phyloP scores from a whole-genome alignment of 495 filamentous ascomycete species.

The Neurospora tetraspora region DNA sequence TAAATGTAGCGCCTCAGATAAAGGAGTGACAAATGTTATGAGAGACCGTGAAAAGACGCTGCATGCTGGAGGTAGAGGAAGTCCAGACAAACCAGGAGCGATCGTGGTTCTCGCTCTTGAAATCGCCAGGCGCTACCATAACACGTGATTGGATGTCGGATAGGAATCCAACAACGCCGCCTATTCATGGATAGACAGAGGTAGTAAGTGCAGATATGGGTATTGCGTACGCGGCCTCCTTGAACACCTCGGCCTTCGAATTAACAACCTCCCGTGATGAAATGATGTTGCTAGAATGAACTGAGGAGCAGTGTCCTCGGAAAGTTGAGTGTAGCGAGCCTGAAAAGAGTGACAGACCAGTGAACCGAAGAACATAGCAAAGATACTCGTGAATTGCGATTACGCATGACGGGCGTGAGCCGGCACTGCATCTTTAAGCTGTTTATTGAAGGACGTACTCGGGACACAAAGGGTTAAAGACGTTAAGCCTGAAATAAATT shows the following conservation, averaged over 20 bases:
- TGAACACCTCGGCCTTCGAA: not conserved
- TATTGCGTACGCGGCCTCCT: not conserved
- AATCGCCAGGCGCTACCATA: not conserved
- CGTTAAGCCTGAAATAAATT: no score
- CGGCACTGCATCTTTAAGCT: not conserved
- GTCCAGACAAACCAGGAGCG: not conserved
- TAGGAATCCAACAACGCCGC: not conserved
- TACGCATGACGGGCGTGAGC: not conserved
- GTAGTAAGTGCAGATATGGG: not conserved
- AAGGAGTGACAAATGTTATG: not conserved
- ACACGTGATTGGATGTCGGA: not conserved
- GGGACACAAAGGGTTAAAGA: not conserved
- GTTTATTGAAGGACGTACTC: not conserved
- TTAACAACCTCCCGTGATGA: not conserved
- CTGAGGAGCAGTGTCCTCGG: not conserved
- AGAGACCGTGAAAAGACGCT: not conserved
- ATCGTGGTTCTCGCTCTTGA: not conserved
- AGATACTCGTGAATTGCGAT: not conserved
- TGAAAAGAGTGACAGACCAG: not conserved
- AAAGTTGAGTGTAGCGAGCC: not conserved
- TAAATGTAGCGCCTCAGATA: not conserved
- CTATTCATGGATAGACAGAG: not conserved
- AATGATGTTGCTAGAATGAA: not conserved
- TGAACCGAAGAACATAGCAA: not conserved
- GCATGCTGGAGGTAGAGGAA: not conserved